Conservation (phyloP, 2,329 filamentous ascomycete genomes). For the Stagonosporopsis vannaccii region DNA sequence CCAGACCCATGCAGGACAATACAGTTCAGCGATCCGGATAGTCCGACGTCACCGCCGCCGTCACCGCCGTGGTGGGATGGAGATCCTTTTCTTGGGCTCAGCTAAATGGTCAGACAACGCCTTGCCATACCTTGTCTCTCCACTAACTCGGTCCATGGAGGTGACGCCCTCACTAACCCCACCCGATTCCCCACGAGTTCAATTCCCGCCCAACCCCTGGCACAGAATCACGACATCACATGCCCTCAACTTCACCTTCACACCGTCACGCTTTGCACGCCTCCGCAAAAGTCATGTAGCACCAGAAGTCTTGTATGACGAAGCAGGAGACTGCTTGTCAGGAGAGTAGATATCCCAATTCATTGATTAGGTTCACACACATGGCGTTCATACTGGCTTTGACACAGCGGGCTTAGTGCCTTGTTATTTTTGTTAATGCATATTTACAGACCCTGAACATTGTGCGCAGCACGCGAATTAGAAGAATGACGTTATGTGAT, state of each 20-base stretch:
- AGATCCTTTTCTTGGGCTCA: background rate
- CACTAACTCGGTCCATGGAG: background rate
- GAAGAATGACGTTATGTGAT: background rate
- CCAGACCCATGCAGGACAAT: background rate
- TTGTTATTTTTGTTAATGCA: constrained; percentile 14
- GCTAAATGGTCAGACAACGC: background rate
- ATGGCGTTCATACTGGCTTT: constrained; percentile 22
- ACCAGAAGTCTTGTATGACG: constrained; percentile 43
- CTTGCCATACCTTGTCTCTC: background rate
- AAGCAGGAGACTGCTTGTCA: constrained; percentile 27
- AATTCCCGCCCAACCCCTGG: constrained; percentile 19
- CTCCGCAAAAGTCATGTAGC: constrained; percentile 44
- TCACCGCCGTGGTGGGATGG: background rate
- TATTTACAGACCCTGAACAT: background rate
- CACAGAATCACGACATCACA: constrained; percentile 19
- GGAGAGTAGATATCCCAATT: constrained; percentile 38
- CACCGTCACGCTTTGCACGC: constrained; percentile 34
- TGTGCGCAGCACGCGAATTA: background rate
- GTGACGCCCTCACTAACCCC: constrained; percentile 8
- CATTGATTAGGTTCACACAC: constrained; percentile 19
- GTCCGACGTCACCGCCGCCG: background rate
- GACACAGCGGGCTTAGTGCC: background rate
- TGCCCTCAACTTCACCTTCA: constrained; percentile 23
- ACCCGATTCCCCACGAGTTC: constrained; percentile 13
- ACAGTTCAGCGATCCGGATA: background rate